Evolutionary conservation across 2,329 filamentous ascomycete species (phyloP).

Genomic region (Colletotrichum trifolii): DNA sequence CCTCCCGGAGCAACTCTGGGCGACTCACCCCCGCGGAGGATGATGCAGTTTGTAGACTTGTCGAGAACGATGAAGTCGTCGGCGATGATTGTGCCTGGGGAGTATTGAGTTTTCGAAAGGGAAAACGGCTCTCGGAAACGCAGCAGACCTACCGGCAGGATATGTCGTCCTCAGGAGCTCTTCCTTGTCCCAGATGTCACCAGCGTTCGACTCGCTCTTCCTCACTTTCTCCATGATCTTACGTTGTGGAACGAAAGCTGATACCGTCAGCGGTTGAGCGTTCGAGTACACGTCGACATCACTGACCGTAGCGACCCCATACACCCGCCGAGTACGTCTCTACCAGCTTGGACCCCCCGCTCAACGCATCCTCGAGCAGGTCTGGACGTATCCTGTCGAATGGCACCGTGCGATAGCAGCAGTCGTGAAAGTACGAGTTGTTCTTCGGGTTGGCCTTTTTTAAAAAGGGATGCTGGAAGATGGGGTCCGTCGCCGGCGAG

Average conservation of each 20-base stretch:
- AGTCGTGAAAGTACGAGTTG: conserved; percentile 27
- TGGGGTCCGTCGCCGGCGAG: conserved; percentile 2
- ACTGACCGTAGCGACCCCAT: conserved; percentile 35
- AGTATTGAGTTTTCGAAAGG: background rate
- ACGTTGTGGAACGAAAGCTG: conserved; percentile 12
- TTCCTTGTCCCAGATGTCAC: conserved; percentile 26
- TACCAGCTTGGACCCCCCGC: conserved; percentile 25
- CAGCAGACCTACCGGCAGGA: background rate
- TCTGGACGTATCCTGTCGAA: conserved; percentile 24
- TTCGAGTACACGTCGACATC: background rate
- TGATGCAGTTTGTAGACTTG: conserved; percentile 15
- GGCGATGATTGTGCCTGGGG: conserved; percentile 25
- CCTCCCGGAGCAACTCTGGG: conserved; percentile 7
- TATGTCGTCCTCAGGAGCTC: conserved; percentile 14
- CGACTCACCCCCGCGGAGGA: conserved; percentile 28
- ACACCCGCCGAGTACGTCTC: conserved; percentile 31
- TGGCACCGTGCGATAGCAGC: conserved; percentile 10
- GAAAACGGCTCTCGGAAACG: background rate
- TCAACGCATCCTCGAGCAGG: conserved; percentile 28
- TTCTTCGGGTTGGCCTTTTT: conserved; percentile 13
- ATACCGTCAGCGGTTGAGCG: too few relatives aligned
- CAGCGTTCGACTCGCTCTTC: conserved; percentile 10
- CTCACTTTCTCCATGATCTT: conserved; percentile 24
- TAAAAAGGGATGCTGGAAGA: conserved; percentile 24
- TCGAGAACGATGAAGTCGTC: conserved; percentile 36